phyloP scores from a whole-genome alignment of 2,329 filamentous ascomycete species.

The Dothidotthia symphoricarpi region DNA sequence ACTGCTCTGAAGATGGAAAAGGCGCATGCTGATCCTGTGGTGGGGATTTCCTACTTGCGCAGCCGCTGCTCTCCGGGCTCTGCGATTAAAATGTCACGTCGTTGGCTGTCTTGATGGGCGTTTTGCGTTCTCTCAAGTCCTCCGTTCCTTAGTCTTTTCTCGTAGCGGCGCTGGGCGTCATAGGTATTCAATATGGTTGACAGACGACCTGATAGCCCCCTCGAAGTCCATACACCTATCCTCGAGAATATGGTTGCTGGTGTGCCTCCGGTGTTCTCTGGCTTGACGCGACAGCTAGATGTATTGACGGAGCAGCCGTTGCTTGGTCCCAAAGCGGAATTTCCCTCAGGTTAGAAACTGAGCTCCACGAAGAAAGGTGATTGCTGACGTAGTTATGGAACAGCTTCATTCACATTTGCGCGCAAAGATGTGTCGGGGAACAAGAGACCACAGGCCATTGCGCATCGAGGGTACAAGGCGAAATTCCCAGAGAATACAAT shows the following conservation, averaged over 20 bases:
- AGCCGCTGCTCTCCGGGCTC: no score
- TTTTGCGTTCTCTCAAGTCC: no score
- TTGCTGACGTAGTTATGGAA: constrained; percentile 19
- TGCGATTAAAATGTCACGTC: no score
- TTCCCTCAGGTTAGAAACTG: constrained; percentile 25
- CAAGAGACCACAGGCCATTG: constrained; percentile 67
- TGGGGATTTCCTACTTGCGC: no score
- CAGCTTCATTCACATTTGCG: constrained; percentile 39
- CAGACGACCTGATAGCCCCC: constrained; percentile 14
- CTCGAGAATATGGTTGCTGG: constrained; percentile 40
- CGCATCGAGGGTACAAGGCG: constrained; percentile 76
- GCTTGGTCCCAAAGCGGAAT: constrained; percentile 31
- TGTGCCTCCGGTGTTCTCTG: constrained; percentile 39
- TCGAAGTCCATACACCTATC: constrained; percentile 34
- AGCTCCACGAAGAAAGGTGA: not conserved
- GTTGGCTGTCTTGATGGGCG: no score
- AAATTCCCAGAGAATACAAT: constrained; percentile 83
- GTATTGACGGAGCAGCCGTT: constrained; percentile 38
- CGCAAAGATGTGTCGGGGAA: constrained; percentile 37
- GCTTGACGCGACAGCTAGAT: constrained; percentile 34
- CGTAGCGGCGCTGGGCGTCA: constrained; percentile 8
- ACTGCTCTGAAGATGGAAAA: no score
- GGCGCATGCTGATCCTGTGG: no score
- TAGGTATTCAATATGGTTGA: constrained; percentile 16
- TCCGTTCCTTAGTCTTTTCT: no score